These are phyloP conservation scores for Cicer arietinum DNA, from an alignment of 306 rosid species.

Conservation along the genomic window DNA sequence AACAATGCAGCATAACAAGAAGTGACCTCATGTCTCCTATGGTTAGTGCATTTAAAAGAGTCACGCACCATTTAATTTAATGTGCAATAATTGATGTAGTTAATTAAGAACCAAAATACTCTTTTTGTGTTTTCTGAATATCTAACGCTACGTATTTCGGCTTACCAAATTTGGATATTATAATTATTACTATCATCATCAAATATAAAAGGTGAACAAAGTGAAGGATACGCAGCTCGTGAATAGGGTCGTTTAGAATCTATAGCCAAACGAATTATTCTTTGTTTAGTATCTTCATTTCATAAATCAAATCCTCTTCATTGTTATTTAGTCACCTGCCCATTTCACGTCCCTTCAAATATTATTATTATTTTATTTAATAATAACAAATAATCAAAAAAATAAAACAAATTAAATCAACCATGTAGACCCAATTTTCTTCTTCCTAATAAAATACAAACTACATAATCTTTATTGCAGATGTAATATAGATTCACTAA, in stretches of 20 bases:
- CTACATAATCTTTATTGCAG: conserved; percentile 29
- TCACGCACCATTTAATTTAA: conserved; percentile 23
- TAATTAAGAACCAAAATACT: conserved; percentile 16
- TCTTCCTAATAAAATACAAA: conserved; percentile 26
- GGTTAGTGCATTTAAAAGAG: conserved; percentile 12
- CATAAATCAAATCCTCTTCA: conserved; percentile 8
- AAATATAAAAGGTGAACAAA: conserved; percentile 18
- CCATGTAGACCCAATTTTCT: conserved; percentile 11
- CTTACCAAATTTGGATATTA: conserved; percentile 26
- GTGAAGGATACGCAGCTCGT: conserved; percentile 26
- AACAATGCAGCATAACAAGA: conserved; percentile 5
- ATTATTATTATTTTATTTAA: neutral
- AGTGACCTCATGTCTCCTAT: conserved; percentile 17
- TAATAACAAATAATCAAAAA: neutral
- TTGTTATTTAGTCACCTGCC: conserved; percentile 32
- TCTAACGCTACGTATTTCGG: conserved; percentile 6
- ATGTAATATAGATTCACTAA: conserved; percentile 43
- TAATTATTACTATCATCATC: neutral
- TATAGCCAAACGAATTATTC: neutral
- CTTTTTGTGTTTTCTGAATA: conserved; percentile 9
- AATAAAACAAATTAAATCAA: conserved; percentile 24
- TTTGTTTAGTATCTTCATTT: conserved; percentile 32
- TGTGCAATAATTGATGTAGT: conserved; percentile 2
- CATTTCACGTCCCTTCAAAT: neutral
- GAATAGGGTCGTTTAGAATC: conserved; percentile 28